Evolutionary conservation across 169 alveolate species (phyloP).

Genomic region (Eimeria tenella): DNA sequence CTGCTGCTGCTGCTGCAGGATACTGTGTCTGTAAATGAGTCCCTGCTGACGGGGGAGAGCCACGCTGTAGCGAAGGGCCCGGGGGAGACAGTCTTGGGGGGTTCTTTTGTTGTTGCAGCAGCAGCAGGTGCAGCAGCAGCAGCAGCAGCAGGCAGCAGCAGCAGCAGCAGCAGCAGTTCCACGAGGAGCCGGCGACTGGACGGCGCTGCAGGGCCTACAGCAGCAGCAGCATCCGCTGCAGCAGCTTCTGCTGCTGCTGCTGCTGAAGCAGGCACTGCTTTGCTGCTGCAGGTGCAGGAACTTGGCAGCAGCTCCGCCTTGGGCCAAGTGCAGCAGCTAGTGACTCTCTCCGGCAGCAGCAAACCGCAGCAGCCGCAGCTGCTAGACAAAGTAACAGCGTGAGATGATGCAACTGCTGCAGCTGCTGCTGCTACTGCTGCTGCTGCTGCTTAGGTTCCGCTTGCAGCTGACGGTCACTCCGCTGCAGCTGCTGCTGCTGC

Average conservation of each 20-base stretch:
- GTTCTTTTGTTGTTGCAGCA: neutral
- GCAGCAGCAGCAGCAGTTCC: too few species aligned
- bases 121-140: slow-evolving; percentile 1
- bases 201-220: too few species aligned
- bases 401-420: neutral
- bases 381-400: neutral
- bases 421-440: slow-evolving; percentile 27
- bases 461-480: too few species aligned
- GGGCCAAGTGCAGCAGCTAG: too few species aligned
- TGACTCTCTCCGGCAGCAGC: slow-evolving; percentile 13
- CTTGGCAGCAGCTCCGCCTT: neutral
- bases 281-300: neutral
- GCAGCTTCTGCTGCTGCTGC: slow-evolving; percentile 4
- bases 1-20: neutral
- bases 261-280: slow-evolving; percentile 16
- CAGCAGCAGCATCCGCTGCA: slow-evolving; percentile 11
- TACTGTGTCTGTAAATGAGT: neutral
- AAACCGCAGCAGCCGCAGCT: neutral
- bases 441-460: too few species aligned
- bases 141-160: neutral
- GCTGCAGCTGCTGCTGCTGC: too few species aligned
- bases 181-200: too few species aligned
- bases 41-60: too few species aligned
- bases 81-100: too few species aligned
- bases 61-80: too few species aligned